These are phyloP conservation scores for Trichosporon faecale DNA, from an alignment of 1,284 basidiomycete genomes.

Conservation along the genomic window DNA sequence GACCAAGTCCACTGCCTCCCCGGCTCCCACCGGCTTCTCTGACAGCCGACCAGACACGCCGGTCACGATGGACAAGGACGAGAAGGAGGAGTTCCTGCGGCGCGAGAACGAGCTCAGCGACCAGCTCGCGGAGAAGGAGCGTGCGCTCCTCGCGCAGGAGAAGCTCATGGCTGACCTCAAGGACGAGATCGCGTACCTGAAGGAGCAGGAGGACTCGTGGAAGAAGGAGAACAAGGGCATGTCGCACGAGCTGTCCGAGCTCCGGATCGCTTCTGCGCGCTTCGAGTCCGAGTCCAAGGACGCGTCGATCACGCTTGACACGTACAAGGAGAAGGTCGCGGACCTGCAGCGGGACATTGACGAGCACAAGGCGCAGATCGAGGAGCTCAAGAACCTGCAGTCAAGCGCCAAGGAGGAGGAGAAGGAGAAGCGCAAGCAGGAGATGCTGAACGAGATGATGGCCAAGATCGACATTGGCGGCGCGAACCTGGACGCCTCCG, in stretches of 20 bases:
- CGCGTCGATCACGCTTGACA: conserved; percentile 88
- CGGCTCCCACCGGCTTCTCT: conserved; percentile 63
- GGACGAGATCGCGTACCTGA: conserved; percentile 81
- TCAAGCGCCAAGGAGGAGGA: conserved; percentile 87
- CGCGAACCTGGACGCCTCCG: conserved; percentile 31
- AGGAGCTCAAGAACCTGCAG: conserved; percentile 78
- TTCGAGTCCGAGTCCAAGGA: conserved; percentile 96
- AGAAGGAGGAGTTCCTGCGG: conserved; percentile 93
- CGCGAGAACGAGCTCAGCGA: conserved; percentile 97
- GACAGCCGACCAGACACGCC: conserved; percentile 47
- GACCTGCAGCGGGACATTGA: conserved; percentile 87
- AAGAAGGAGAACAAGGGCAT: conserved; percentile 83
- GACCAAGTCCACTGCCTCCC: conserved; percentile 48
- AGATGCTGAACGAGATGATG: conserved; percentile 99
- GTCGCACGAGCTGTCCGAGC: conserved; percentile 76
- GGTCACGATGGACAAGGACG: conserved; percentile 86
- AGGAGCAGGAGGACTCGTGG: conserved; percentile 72
- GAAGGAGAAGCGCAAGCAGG: conserved; percentile 98
- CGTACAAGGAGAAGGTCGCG: conserved; percentile 89
- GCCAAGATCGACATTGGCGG: conserved; percentile 82
- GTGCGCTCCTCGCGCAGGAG: conserved; percentile 63
- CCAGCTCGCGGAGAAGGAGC: conserved; percentile 86
- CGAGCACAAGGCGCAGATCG: conserved; percentile 77
- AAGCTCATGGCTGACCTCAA: conserved; percentile 70
- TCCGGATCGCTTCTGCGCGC: conserved; percentile 85